Evolutionary conservation across 495 filamentous ascomycete species (phyloP).

Genomic region (Lepraria neglecta): DNA sequence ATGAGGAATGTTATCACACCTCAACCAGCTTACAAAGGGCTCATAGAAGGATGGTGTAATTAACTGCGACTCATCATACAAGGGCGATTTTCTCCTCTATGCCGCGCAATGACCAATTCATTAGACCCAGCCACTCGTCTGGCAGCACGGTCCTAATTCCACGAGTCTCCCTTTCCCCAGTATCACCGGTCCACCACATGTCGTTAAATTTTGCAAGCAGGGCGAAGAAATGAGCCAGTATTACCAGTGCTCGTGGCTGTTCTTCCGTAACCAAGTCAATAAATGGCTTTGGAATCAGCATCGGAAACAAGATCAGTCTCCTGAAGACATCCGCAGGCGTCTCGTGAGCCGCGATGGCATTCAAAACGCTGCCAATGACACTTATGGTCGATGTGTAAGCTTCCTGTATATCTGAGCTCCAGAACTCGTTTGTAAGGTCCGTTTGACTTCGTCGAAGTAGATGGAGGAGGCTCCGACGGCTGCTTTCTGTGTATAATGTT

Average conservation of each 20-base stretch:
- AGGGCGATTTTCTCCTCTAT: slow-evolving; percentile 7
- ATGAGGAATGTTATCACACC: too few relatives aligned
- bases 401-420: slow-evolving; percentile 30
- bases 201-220: slow-evolving; percentile 28
- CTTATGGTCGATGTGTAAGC: slow-evolving; percentile 33
- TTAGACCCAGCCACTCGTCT: slow-evolving; percentile 31
- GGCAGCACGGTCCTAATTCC: slow-evolving; percentile 31
- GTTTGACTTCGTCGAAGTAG: slow-evolving; percentile 28
- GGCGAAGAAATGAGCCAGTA: slow-evolving; percentile 42
- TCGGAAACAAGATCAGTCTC: slow-evolving; percentile 35
- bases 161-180: slow-evolving; percentile 34
- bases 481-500: slow-evolving; percentile 23
- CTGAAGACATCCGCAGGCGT: slow-evolving; percentile 25
- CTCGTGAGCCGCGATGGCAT: slow-evolving; percentile 29
- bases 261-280: slow-evolving; percentile 32
- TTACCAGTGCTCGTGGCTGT: slow-evolving; percentile 39
- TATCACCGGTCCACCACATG: slow-evolving; percentile 37
- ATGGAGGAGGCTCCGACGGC: slow-evolving; percentile 26
- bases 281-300: slow-evolving; percentile 30
- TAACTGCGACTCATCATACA: background rate
- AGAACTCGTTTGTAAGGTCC: slow-evolving; percentile 24
- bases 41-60: too few relatives aligned
- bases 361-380: slow-evolving; percentile 33
- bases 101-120: slow-evolving; percentile 35
- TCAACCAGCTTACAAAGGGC: too few relatives aligned